phyloP scores from a whole-genome alignment of 2,329 filamentous ascomycete genomes.

The Apiospora koreana region DNA sequence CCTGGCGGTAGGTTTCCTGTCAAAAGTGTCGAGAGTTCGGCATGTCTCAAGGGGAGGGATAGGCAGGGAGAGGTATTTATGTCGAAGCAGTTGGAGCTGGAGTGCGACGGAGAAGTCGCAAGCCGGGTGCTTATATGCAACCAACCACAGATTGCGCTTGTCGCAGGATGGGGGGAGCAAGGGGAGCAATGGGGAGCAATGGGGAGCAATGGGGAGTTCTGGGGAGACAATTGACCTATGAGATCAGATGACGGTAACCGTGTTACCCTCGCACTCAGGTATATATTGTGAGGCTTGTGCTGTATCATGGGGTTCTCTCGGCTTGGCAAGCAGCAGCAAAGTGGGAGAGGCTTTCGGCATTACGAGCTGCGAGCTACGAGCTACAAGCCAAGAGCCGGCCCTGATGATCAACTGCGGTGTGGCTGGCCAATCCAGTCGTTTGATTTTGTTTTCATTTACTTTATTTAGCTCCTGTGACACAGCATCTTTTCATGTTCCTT shows the following conservation, averaged over 20 bases:
- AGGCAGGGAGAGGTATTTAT: constrained; percentile 1
- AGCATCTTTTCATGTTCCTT: not conserved
- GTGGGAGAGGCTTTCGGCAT: not conserved
- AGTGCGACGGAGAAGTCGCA: not conserved
- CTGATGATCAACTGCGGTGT: not conserved
- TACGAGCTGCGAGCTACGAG: not conserved
- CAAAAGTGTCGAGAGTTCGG: constrained; percentile 4
- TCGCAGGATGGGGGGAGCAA: not conserved
- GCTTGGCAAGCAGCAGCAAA: not conserved
- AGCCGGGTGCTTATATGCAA: not conserved
- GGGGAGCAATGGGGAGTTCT: not conserved
- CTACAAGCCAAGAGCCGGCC: too few relatives aligned
- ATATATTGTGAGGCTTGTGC: not conserved
- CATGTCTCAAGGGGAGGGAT: not conserved
- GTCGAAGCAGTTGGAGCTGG: not conserved
- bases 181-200: not conserved
- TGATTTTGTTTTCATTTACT: not conserved
- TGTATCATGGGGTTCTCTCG: not conserved
- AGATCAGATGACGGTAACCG: constrained; percentile 6
- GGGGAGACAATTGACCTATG: not conserved
- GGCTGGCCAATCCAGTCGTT: not conserved
- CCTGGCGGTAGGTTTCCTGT: not conserved
- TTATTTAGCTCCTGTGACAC: not conserved
- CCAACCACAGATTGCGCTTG: not conserved
- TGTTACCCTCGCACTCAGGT: not conserved